These are phyloP conservation scores for Pseudozyma tsukubaensis DNA, from an alignment of 1,284 basidiomycete genomes.

Conservation along the genomic window DNA sequence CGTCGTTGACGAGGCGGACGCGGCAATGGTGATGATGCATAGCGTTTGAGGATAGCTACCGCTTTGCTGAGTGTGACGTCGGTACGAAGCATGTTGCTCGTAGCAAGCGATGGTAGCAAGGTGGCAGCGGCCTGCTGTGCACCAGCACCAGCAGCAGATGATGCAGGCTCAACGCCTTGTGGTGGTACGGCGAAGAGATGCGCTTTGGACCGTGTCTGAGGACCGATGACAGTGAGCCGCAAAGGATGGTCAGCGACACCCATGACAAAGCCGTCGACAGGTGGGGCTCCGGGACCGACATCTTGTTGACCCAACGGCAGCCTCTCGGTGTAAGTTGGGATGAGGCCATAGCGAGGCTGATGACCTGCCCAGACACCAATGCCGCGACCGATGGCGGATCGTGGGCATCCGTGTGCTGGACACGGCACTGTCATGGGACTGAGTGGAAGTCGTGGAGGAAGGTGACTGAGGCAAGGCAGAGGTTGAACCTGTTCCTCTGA, in stretches of 20 bases:
- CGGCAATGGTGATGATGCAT: slow-evolving; percentile 37
- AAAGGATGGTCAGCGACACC: slow-evolving; percentile 53
- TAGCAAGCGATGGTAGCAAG: slow-evolving; percentile 42
- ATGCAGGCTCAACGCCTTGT: slow-evolving; percentile 26
- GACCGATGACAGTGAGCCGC: slow-evolving; percentile 54
- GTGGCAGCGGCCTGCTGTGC: slow-evolving; percentile 19
- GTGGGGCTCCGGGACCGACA: slow-evolving; percentile 46
- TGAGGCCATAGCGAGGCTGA: slow-evolving; percentile 45
- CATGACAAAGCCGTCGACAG: slow-evolving; percentile 62
- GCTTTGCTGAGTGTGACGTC: slow-evolving; percentile 63
- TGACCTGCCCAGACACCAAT: slow-evolving; percentile 61
- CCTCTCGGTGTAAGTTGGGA: slow-evolving; percentile 42
- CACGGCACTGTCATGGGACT: slow-evolving; percentile 57
- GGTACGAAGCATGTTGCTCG: slow-evolving; percentile 48
- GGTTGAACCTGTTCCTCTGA: slow-evolving; percentile 24
- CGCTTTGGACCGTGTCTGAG: slow-evolving; percentile 50
- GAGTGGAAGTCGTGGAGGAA: slow-evolving; percentile 60
- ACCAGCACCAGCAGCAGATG: slow-evolving; percentile 1
- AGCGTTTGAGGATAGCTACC: slow-evolving; percentile 47
- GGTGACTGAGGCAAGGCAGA: slow-evolving; percentile 42
- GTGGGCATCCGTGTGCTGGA: slow-evolving; percentile 49
- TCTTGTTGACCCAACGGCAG: slow-evolving; percentile 30
- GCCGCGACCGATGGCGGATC: slow-evolving; percentile 59
- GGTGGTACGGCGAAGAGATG: slow-evolving; percentile 48
- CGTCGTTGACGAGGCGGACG: slow-evolving; percentile 24